phyloP scores from a whole-genome alignment of 169 alveolate genomes.

The Cryptosporidium viatorum region DNA sequence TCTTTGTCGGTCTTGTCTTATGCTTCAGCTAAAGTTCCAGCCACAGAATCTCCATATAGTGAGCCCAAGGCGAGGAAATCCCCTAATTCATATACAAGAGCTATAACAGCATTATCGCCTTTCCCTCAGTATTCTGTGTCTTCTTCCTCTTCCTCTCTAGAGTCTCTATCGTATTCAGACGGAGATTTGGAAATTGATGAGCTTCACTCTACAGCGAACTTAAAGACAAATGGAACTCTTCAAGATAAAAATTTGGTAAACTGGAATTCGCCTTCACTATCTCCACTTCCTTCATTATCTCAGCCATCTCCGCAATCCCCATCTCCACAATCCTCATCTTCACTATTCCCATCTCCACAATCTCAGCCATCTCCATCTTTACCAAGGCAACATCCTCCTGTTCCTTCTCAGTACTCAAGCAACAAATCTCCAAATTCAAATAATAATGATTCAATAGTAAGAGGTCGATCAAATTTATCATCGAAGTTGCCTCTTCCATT shows the following conservation, averaged over 20 bases:
- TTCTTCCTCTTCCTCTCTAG: background rate
- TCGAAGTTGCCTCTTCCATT: background rate
- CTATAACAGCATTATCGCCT: background rate
- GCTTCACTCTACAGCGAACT: background rate
- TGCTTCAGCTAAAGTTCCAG: background rate
- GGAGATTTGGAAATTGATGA: conserved; percentile 64
- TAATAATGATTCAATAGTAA: background rate
- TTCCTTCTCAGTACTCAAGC: background rate
- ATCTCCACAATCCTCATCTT: background rate
- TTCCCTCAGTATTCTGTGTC: background rate
- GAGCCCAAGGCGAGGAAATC: background rate
- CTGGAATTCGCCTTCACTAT: background rate
- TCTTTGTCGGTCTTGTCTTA: background rate
- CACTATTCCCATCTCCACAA: background rate
- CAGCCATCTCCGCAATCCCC: background rate
- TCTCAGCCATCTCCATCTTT: no score
- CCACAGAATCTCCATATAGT: background rate
- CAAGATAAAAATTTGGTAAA: background rate
- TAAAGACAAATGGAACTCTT: background rate
- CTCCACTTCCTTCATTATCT: no score
- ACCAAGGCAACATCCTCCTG: background rate
- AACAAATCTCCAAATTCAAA: background rate
- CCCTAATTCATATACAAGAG: background rate
- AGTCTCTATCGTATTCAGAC: conserved; percentile 5
- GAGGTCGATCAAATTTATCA: background rate